A percentile compares a stretch with the other conserved stretches of the same genome.
These are phyloP conservation scores for Phytophthora citrophthora DNA, from an alignment of 352 stramenopile species.

Conservation along the genomic window DNA sequence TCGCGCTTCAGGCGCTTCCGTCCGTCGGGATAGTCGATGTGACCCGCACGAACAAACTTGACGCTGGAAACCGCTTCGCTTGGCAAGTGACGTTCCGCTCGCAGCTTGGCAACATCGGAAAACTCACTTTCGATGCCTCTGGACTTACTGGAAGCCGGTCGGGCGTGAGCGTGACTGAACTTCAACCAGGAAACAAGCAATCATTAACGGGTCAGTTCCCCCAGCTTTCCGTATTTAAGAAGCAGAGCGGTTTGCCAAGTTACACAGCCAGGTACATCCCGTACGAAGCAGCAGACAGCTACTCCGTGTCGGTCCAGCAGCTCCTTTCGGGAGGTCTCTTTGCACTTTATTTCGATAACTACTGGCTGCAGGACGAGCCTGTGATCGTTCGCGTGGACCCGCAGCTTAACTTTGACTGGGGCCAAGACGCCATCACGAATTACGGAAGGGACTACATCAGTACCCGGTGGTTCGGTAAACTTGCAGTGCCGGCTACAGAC, in stretches of 20 bases:
- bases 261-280: constrained; percentile 94
- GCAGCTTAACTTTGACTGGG: constrained; percentile 90
- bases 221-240: constrained; percentile 85
- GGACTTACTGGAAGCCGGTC: constrained; percentile 67
- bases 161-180: constrained; percentile 60
- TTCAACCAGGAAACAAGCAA: constrained; percentile 65
- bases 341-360: constrained; percentile 96
- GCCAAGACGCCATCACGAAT: constrained; percentile 89
- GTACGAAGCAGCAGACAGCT: constrained; percentile 57
- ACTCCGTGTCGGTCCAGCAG: constrained; percentile 92
- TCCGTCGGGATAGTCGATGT: constrained; percentile 93
- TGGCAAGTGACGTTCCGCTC: constrained; percentile 96
- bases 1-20: constrained; percentile 86
- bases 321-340: constrained; percentile 90
- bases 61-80: constrained; percentile 83
- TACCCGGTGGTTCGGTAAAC: constrained; percentile 94
- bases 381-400: constrained; percentile 89
- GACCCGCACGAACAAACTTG: constrained; percentile 66
- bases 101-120: constrained; percentile 80
- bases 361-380: constrained; percentile 93
- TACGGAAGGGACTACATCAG: constrained; percentile 96
- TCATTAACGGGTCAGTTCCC: constrained; percentile 85
- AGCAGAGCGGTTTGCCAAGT: constrained; percentile 90
- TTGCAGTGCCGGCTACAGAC: constrained; percentile 80
- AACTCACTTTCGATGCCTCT: constrained; percentile 51